Percentiles rank a stretch among this genome's conserved stretches.
Conservation (phyloP, 192 early-diverging fungal genomes). For the Spinellus fusiger region DNA sequence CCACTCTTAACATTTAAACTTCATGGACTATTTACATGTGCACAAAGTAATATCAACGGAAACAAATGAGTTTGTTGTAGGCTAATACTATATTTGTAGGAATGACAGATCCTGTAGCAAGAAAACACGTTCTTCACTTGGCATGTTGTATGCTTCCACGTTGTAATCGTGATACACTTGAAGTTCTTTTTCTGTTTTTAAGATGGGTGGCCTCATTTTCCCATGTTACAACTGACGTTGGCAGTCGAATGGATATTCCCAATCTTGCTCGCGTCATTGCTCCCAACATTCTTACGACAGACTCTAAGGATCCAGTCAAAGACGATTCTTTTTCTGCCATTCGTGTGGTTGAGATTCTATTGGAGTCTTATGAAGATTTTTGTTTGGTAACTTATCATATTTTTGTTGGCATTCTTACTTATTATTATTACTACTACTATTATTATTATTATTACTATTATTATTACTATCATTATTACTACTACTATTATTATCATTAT, state of each 20-base stretch:
- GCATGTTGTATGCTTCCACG: conserved; percentile 81
- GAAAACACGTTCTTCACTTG: conserved; percentile 72
- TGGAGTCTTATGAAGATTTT: conserved; percentile 56
- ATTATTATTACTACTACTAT: no score
- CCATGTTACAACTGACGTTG: conserved; percentile 61
- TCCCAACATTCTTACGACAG: conserved; percentile 87
- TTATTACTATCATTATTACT: no score
- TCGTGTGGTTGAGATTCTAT: conserved; percentile 57
- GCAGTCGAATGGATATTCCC: conserved; percentile 88
- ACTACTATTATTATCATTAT: no score
- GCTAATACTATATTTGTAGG: conserved; percentile 22
- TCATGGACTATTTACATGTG: conserved; percentile 74
- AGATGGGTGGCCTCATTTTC: conserved; percentile 77
- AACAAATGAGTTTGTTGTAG: not conserved
- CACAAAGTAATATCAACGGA: conserved; percentile 70
- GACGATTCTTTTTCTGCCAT: conserved; percentile 72
- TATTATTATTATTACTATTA: not conserved
- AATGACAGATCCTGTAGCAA: conserved; percentile 39
- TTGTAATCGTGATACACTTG: conserved; percentile 84
- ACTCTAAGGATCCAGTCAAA: conserved; percentile 74
- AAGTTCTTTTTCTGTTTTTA: conserved; percentile 82
- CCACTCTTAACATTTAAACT: conserved; percentile 88
- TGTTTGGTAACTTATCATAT: conserved; percentile 48
- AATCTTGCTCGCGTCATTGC: conserved; percentile 93
- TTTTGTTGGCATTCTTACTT: no score